Evolutionary conservation across 495 filamentous ascomycete species (phyloP).

Genomic region (Thermochaetoides thermophila): DNA sequence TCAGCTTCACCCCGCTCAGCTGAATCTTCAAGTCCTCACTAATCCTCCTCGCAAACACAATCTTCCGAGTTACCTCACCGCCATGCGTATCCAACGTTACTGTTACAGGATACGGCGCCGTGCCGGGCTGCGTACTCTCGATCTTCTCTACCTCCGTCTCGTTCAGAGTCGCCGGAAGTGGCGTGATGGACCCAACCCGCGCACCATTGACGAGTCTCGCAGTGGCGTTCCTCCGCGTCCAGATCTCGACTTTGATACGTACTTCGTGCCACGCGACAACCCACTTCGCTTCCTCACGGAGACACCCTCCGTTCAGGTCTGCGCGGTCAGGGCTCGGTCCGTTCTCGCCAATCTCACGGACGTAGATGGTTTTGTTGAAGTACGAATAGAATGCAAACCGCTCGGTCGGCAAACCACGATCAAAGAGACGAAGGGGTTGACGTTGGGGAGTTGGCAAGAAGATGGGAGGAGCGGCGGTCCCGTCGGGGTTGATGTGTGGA

Average conservation of each 20-base stretch:
- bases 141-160: too few relatives aligned
- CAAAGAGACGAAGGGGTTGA: constrained; percentile 75
- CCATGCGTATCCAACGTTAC: constrained; percentile 73
- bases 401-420: constrained; percentile 62
- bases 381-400: constrained; percentile 93
- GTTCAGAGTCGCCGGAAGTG: too few relatives aligned
- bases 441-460: constrained; percentile 51
- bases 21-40: constrained; percentile 38
- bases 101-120: constrained; percentile 77
- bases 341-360: constrained; percentile 34
- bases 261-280: constrained; percentile 73
- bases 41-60: constrained; percentile 56
- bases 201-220: constrained; percentile 26
- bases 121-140: constrained; percentile 40
- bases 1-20: constrained; percentile 33
- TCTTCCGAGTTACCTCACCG: constrained; percentile 45
- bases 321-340: constrained; percentile 22
- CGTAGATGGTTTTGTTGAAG: constrained; percentile 77
- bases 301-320: constrained; percentile 52
- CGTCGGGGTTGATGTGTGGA: constrained; percentile 45
- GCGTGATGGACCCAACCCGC: constrained; percentile 3
- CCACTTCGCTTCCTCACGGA: constrained; percentile 42
- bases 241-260: constrained; percentile 80
- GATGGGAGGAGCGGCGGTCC: constrained; percentile 54
- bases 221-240: constrained; percentile 48